Evolutionary conservation across 345 rosid genomes (phyloP).

Genomic region (Orychophragmus violaceus): DNA sequence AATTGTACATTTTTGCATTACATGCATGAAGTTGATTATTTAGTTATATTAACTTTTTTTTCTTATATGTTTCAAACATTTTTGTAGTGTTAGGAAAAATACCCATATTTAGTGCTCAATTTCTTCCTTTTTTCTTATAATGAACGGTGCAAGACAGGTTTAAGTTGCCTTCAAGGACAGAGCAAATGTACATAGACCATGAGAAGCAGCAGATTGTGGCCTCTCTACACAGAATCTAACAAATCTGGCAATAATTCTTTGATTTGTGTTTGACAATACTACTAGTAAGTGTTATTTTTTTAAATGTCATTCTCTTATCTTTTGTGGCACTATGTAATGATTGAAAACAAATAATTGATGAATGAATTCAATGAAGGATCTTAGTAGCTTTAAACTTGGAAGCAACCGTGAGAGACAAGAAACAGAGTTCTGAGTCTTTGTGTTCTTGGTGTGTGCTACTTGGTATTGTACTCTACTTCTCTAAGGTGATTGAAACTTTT

Average conservation of each 20-base stretch:
- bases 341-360: slow-evolving; percentile 25
- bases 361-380: slow-evolving; percentile 10
- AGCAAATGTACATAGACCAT: slow-evolving; percentile 79
- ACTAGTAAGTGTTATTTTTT: background rate
- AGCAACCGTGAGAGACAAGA: too few species aligned
- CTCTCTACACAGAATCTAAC: slow-evolving; percentile 27
- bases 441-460: too few species aligned
- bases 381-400: background rate
- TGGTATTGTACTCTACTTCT: too few species aligned
- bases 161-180: slow-evolving; percentile 62
- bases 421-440: too few species aligned
- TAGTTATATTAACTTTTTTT: too few species aligned
- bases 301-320: slow-evolving; percentile 30
- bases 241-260: slow-evolving; percentile 25
- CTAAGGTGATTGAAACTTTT: too few species aligned
- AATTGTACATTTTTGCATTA: too few species aligned
- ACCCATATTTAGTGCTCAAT: too few species aligned
- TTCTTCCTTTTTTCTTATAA: too few species aligned
- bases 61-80: too few species aligned
- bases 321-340: slow-evolving; percentile 30
- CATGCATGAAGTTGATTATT: too few species aligned
- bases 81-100: too few species aligned
- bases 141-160: slow-evolving; percentile 34
- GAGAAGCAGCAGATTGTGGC: slow-evolving; percentile 65
- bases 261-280: slow-evolving; percentile 27